A percentile compares a stretch with the other conserved stretches of the same genome.
phyloP scores from a whole-genome alignment of 1,139 yeast genomes.

The Diutina scorzettiae region DNA sequence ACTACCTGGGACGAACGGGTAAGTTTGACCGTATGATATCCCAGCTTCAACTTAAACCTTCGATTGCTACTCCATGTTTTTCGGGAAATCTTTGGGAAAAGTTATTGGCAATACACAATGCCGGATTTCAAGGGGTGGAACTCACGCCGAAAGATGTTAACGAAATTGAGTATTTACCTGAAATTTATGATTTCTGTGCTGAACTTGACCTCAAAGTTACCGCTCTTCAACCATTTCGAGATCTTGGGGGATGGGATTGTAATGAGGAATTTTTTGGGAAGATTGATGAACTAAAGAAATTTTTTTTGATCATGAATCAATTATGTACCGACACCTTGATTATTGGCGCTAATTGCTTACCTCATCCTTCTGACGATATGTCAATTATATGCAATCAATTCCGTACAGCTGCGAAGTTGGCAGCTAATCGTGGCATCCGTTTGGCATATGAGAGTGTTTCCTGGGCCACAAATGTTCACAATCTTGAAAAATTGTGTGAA shows the following conservation, averaged over 20 bases:
- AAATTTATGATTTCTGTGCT: slow-evolving; percentile 7
- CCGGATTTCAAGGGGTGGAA: slow-evolving; percentile 8
- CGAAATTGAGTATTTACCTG: slow-evolving; percentile 6
- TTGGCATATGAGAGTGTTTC: slow-evolving; percentile 8
- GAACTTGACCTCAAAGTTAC: slow-evolving; percentile 6
- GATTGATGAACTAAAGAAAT: slow-evolving; percentile 7
- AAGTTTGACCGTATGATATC: slow-evolving; percentile 4
- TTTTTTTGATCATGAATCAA: slow-evolving; percentile 2
- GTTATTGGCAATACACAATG: slow-evolving; percentile 6
- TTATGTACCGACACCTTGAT: slow-evolving; percentile 6
- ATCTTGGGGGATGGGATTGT: slow-evolving; percentile 7
- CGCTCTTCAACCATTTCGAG: slow-evolving; percentile 8
- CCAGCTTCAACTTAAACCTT: slow-evolving; percentile 4
- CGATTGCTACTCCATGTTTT: slow-evolving; percentile 8
- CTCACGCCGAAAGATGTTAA: slow-evolving; percentile 7
- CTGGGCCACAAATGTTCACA: slow-evolving; percentile 7
- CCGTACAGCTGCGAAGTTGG: slow-evolving; percentile 6
- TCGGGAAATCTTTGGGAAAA: slow-evolving; percentile 7
- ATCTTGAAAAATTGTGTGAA: slow-evolving; percentile 6
- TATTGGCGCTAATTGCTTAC: slow-evolving; percentile 7
- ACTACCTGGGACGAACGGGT: slow-evolving; percentile 1
- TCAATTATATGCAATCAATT: slow-evolving; percentile 6
- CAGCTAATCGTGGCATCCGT: slow-evolving; percentile 7
- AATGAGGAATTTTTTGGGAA: slow-evolving; percentile 1
- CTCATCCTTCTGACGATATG: slow-evolving; percentile 4